Percentiles rank a stretch among this genome's conserved stretches.
These are phyloP conservation scores for Sinapis alba DNA, from an alignment of 441 rosid genomes.

Conservation along the genomic window DNA sequence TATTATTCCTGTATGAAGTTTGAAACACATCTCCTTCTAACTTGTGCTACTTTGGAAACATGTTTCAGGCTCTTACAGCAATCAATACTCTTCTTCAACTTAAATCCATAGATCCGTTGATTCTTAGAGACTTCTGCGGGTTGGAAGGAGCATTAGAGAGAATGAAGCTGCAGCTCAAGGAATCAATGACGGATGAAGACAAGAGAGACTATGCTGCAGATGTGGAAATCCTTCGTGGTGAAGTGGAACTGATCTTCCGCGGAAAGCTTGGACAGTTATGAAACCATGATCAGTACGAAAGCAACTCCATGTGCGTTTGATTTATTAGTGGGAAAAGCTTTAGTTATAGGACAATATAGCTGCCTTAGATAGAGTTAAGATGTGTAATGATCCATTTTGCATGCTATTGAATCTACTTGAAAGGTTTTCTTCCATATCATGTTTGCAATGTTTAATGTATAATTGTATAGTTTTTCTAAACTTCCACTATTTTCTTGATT, in stretches of 20 bases:
- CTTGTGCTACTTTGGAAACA: neutral
- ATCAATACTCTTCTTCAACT: slow-evolving; percentile 75
- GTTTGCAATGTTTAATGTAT: slow-evolving; percentile 17
- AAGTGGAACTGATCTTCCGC: slow-evolving; percentile 66
- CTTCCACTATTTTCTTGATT: slow-evolving; percentile 17
- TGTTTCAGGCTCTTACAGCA: slow-evolving; percentile 72
- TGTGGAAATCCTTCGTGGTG: slow-evolving; percentile 66
- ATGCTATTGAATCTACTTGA: neutral
- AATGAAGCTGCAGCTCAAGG: slow-evolving; percentile 64
- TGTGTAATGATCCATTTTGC: slow-evolving; percentile 25
- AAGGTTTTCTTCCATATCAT: neutral
- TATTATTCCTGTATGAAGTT: slow-evolving; percentile 6
- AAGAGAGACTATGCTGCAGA: slow-evolving; percentile 67
- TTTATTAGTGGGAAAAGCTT: slow-evolving; percentile 15
- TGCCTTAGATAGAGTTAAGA: slow-evolving; percentile 26
- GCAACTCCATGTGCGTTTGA: slow-evolving; percentile 19
- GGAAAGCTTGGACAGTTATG: slow-evolving; percentile 56
- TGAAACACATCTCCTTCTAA: neutral
- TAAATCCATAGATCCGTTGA: slow-evolving; percentile 53
- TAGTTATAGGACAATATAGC: slow-evolving; percentile 20
- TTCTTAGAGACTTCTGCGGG: slow-evolving; percentile 70
- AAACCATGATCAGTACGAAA: slow-evolving; percentile 25
- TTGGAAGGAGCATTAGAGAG: slow-evolving; percentile 65
- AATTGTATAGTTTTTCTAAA: slow-evolving; percentile 1
- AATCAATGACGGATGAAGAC: slow-evolving; percentile 46